Evolutionary conservation across 441 rosid species (phyloP), one percentile per base, ranked within the genome.

Genomic region (Euphorbia schlechtendalii): DNA sequence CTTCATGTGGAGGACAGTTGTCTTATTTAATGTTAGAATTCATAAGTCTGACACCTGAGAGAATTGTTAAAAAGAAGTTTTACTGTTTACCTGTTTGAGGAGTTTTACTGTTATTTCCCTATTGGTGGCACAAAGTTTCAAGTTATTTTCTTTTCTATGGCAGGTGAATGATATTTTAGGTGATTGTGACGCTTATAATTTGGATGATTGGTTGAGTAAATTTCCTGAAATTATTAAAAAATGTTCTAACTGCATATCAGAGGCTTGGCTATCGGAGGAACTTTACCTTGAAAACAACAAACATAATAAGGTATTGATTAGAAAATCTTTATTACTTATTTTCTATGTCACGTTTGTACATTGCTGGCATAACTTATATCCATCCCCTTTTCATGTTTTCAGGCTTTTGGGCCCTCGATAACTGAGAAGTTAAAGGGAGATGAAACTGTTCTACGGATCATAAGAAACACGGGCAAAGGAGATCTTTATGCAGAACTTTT

Each of bases 401-500:
- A 90, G 99, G 87, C 56, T 51, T 73, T 86, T 59, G 66, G 75
- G 72, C 78, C 91, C 61, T 64, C 80, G 73, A 78, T 88, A 72
- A 73, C 78, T 69, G 83, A 83, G 80, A 88, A 84, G 81, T 61
- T 94, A 48, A 78, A 80, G 65, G 92, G 81, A 74, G 84, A 86
- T 69, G 80, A 82, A n/a, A 72, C 77, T 34, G 64, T 87, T 56
- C 62, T 87, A 40, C 82, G 59, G 61, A 89, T 75, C 69, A 83
- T 94, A 70, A 78, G 68, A 77, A 88, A 80, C 76, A 85, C 87
- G 0, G 92, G 97, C 77, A 93, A 90, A 84, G 89, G 74, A 72
- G 84, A 80, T 77, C 85, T 94, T 40, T 94, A 87, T 81, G 86
- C 92, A 59, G 97, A 89, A 56, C 73, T 94, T 51, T 53, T 94